Evolutionary conservation across 2,329 filamentous ascomycete species (phyloP), one percentile per base, ranked within the genome.

Genomic region (Phaeoacremonium minimum): DNA sequence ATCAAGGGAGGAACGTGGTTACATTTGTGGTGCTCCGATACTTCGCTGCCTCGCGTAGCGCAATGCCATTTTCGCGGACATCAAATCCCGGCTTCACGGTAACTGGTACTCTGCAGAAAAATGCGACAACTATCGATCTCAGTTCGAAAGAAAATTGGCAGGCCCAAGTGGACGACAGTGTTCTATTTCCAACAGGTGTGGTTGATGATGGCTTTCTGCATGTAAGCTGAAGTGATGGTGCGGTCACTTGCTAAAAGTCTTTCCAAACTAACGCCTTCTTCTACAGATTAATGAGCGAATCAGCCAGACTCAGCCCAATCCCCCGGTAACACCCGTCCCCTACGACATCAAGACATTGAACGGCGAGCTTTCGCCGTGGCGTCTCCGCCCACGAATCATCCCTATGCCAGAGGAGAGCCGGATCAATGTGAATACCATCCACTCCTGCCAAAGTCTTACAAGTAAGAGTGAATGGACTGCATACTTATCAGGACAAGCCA

Each of bases 161-260:
- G 29, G 48, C 44, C 5, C 42, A 46, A 13, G 37, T 51, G 1
- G 47, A 58, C 34, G 36, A 49, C n/a, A 45, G 39, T 34, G 47
- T 48, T 4, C 14, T 29, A 3, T 56, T 57, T 32, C 53, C 51
- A 3, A 52, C 39, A 3, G 56, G 52, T 8, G 35, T 53, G 8
- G 36, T 52, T 1, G 60, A 66, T 17, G 63, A 67, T 42, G 55
- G 52, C 2, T 67, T 67, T 41, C 50, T 67, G 4, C 62, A 67
- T 48, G 58, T 65, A 44, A 48, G 51, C 28, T 15, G n/a, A n/a
- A n/a, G n/a, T n/a, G n/a, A n/a, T n/a, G n/a, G n/a, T n/a, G n/a
- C n/a, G n/a, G n/a, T n/a, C n/a, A n/a, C n/a, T n/a, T n/a, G n/a
- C n/a, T n/a, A n/a, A n/a, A n/a, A n/a, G n/a, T n/a, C n/a, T n/a